Conservation (phyloP, 192 early-diverging fungal genomes). For the Kickxella alabastrina region DNA sequence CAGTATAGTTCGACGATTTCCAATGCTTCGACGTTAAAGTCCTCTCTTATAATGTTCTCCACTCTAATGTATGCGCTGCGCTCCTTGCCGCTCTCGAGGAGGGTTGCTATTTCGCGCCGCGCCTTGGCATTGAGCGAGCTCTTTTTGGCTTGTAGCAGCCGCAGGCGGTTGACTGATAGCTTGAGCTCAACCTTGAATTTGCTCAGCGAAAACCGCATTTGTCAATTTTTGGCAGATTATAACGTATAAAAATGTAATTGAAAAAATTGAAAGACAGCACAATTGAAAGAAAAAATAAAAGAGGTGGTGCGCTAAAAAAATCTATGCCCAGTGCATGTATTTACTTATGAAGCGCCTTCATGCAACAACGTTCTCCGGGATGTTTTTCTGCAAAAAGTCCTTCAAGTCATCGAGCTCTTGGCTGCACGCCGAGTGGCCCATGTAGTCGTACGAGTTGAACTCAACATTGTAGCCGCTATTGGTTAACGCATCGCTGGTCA, state of each 20-base stretch:
- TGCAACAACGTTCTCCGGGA: conserved; percentile 49
- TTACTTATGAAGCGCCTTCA: too few relatives aligned
- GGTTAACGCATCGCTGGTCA: conserved; percentile 60
- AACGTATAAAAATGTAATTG: too few relatives aligned
- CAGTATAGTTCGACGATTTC: conserved; percentile 92
- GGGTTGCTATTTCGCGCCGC: conserved; percentile 75
- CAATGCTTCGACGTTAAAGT: conserved; percentile 87
- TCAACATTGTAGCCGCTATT: conserved; percentile 59
- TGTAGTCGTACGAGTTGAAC: conserved; percentile 74
- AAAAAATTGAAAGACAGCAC: not conserved
- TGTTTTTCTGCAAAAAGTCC: conserved; percentile 56
- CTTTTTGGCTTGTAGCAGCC: conserved; percentile 87
- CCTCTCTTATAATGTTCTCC: conserved; percentile 93
- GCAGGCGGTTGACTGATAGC: conserved; percentile 80
- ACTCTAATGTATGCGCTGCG: conserved; percentile 85
- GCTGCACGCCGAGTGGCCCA: conserved; percentile 68
- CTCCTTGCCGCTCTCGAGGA: conserved; percentile 79
- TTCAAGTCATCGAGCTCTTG: conserved; percentile 71
- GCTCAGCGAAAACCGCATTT: conserved; percentile 13
- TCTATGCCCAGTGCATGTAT: too few relatives aligned
- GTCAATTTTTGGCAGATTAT: not conserved
- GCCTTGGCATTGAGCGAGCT: conserved; percentile 65
- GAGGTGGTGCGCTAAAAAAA: not conserved
- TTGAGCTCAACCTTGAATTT: conserved; percentile 86
- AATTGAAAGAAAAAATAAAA: not conserved